Evolutionary conservation across 1,284 basidiomycete species (phyloP), one percentile per base, ranked within the genome.

Genomic region (Ustilago curta): DNA sequence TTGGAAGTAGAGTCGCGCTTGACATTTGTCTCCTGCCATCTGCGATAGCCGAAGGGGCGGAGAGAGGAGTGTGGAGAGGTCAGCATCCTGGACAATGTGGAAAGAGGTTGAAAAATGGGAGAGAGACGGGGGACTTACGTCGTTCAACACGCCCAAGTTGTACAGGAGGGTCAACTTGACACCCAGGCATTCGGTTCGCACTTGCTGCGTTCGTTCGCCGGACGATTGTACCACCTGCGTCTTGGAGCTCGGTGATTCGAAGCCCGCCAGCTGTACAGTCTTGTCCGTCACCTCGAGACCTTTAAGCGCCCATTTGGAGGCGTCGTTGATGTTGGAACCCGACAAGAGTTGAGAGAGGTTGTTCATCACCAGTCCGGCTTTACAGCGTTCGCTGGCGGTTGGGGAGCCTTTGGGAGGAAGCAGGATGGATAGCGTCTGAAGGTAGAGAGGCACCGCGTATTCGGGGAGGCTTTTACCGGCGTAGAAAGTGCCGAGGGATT

Each of bases 391-490:
- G n/a, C 78, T 72, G 1, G 69, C 79, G 5, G 83, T 82, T 0
- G 81, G 74, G 18, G 65, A 18, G 27, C 31, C 54, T 32, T 49
- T 40, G 29, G 68, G 68, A 0, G 84, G 84, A 7, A 85, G 50
- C 8, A 85, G 78, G 49, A 85, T 73, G 11, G 78, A 76, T 0
- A 85, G 73, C 0, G 84, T 79, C 55, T 85, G 85, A 9, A 85
- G 69, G 65, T 85, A 85, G 8, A 85, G 74, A 9, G 84, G 84
- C 29, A 85, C 80, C 2, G 85, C 85, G 50, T 79, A 84, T 54
- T 85, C 82, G 14, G 78, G 71, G 1, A 81, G 70, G 47, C 65
- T 64, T 42, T 81, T 74, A 7, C 61, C 35, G 4, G 84, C 81
- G 61, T 85, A 85, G 25, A 85, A 82, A 18, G 73, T 76, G 45